These are phyloP conservation scores for Naganishia friedmannii DNA, from an alignment of 768 basidiomycete species.

Conservation along the genomic window DNA sequence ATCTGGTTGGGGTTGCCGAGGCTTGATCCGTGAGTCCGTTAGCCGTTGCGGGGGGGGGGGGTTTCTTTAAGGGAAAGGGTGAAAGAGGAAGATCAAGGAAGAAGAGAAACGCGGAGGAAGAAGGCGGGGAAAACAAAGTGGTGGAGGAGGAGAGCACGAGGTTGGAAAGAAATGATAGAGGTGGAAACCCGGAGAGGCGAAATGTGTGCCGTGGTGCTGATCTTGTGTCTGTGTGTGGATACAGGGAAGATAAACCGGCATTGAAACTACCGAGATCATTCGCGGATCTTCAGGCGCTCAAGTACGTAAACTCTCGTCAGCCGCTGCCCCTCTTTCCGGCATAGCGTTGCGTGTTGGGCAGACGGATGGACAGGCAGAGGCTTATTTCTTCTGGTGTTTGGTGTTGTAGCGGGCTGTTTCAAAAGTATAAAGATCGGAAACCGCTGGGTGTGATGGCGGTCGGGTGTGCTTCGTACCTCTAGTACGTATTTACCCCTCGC, in stretches of 20 bases:
- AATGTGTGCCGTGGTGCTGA: slow-evolving; percentile 21
- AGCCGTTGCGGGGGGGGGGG: background rate
- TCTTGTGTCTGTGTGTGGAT: slow-evolving; percentile 26
- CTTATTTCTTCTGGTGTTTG: too few relatives aligned
- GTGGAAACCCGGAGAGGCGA: too few relatives aligned
- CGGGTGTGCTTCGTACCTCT: slow-evolving; percentile 84
- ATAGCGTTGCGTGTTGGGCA: too few relatives aligned
- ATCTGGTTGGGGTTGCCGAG: slow-evolving; percentile 79
- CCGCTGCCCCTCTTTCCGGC: background rate
- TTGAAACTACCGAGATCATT: slow-evolving; percentile 87
- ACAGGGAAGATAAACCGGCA: slow-evolving; percentile 68
- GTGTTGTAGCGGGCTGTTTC: slow-evolving; percentile 41
- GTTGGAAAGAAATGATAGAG: too few relatives aligned
- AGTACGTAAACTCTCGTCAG: too few relatives aligned
- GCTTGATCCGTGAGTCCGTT: slow-evolving; percentile 65
- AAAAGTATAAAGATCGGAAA: slow-evolving; percentile 83
- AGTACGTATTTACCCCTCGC: slow-evolving; percentile 61
- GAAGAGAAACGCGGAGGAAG: too few relatives aligned
- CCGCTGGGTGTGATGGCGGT: slow-evolving; percentile 80
- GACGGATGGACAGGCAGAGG: too few relatives aligned
- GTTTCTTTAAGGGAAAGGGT: too few relatives aligned
- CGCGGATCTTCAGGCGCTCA: slow-evolving; percentile 76
- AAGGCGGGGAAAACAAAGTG: background rate
- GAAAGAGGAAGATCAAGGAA: too few relatives aligned
- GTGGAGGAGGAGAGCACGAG: too few relatives aligned